These are phyloP conservation scores for Blastomyces percursus DNA, from an alignment of 2,329 filamentous ascomycete species.

Conservation along the genomic window DNA sequence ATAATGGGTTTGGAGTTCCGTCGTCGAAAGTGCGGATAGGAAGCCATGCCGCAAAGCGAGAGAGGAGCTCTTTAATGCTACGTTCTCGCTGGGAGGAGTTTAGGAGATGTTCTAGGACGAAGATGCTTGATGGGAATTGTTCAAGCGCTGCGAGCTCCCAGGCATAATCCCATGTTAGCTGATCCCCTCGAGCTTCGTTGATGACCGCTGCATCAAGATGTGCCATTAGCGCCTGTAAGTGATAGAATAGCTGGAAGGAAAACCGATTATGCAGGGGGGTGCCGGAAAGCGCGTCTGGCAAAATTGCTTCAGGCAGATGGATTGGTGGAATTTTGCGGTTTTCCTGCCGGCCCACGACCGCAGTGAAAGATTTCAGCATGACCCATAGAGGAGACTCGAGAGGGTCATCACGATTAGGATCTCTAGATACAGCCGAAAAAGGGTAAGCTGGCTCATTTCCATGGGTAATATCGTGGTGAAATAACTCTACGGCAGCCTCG, in stretches of 20 bases:
- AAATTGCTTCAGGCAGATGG: conserved; percentile 58
- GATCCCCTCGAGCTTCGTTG: conserved; percentile 52
- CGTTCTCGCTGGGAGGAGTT: conserved; percentile 51
- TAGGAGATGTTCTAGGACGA: conserved; percentile 67
- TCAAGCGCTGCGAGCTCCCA: conserved; percentile 43
- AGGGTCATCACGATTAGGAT: conserved; percentile 50
- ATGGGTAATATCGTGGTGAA: conserved; percentile 59
- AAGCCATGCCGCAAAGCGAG: conserved; percentile 58
- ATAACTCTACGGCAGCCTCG: conserved; percentile 60
- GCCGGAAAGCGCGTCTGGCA: conserved; percentile 64
- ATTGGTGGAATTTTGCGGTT: conserved; percentile 22
- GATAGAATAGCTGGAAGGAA: conserved; percentile 73
- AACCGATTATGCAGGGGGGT: conserved; percentile 65
- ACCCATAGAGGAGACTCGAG: conserved; percentile 75
- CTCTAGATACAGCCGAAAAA: conserved; percentile 57
- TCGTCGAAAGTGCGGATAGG: conserved; percentile 45
- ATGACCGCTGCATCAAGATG: conserved; percentile 43
- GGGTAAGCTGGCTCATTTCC: conserved; percentile 60
- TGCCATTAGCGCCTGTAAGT: conserved; percentile 40
- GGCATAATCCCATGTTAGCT: conserved; percentile 53
- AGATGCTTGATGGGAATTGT: conserved; percentile 60
- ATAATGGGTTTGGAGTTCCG: conserved; percentile 35
- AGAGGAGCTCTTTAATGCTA: conserved; percentile 61
- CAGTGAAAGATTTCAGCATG: conserved; percentile 67
- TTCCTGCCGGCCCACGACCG: conserved; percentile 21